These are phyloP conservation scores for Porphyrellus cyaneotinctus DNA, from an alignment of 768 basidiomycete species.

Conservation along the genomic window DNA sequence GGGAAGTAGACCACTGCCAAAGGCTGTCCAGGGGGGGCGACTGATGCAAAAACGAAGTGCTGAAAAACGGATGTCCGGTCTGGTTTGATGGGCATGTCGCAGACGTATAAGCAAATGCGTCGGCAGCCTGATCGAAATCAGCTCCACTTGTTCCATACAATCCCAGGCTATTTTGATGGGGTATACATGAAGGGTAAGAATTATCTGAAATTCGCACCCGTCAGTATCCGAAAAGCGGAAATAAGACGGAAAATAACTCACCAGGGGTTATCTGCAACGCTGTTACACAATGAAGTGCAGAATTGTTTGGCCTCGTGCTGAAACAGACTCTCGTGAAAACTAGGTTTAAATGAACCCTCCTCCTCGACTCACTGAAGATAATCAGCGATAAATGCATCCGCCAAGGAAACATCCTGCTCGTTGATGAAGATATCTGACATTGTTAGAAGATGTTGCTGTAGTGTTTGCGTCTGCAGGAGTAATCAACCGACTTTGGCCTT, in stretches of 20 bases:
- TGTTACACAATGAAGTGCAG: not conserved
- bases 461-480: not conserved
- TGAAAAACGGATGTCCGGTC: not conserved
- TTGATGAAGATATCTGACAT: not conserved
- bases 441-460: not conserved
- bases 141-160: not conserved
- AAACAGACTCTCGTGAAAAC: not conserved
- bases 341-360: not conserved
- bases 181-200: not conserved
- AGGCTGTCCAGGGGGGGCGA: not conserved
- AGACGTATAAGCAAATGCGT: not conserved
- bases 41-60: not conserved
- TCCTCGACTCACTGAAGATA: not conserved
- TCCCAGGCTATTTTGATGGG: not conserved
- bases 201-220: not conserved
- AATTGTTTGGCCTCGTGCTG: not conserved
- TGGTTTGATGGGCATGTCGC: not conserved
- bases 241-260: not conserved
- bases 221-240: not conserved
- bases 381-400: not conserved
- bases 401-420: not conserved
- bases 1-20: not conserved
- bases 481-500: conserved; percentile 1
- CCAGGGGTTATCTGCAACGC: not conserved
- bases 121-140: not conserved